A percentile compares a stretch with the other conserved stretches of the same genome.
phyloP scores from a whole-genome alignment of 2,329 filamentous ascomycete genomes.

The Botryotinia calthae region DNA sequence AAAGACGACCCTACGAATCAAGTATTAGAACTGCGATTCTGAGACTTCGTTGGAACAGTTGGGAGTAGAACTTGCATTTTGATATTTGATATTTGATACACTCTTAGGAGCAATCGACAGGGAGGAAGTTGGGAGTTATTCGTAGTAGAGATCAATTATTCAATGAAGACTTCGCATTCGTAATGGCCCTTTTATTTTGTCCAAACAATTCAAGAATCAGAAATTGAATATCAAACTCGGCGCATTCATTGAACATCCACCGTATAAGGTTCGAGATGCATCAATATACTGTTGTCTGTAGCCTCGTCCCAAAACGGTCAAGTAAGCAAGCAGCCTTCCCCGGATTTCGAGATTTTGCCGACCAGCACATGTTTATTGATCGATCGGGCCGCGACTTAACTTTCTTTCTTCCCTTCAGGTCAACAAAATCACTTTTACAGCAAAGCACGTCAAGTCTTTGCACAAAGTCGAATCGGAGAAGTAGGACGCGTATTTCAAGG shows the following conservation, averaged over 20 bases:
- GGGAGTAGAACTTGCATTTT: neutral
- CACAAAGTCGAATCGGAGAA: neutral
- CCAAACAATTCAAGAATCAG: neutral
- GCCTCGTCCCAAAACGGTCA: conserved; percentile 8
- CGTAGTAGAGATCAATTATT: neutral
- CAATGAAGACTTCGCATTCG: neutral
- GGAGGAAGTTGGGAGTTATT: neutral
- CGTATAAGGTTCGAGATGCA: neutral
- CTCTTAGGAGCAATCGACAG: neutral
- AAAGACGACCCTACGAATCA: conserved; percentile 76
- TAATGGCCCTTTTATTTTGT: neutral
- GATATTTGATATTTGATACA: neutral
- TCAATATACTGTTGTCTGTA: neutral
- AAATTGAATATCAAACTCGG: neutral
- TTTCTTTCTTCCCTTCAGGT: conserved; percentile 14
- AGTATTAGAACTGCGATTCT: neutral
- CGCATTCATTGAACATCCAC: neutral
- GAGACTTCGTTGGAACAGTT: neutral
- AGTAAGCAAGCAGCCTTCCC: conserved; percentile 14
- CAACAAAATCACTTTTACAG: neutral
- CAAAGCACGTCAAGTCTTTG: neutral
- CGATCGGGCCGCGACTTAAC: neutral
- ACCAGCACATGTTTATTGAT: conserved; percentile 15
- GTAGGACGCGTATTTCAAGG: neutral
- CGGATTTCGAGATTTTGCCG: conserved; percentile 17